These are phyloP conservation scores for Sequoia sempervirens DNA, from an alignment of 75 land plant genomes.

Conservation along the genomic window DNA sequence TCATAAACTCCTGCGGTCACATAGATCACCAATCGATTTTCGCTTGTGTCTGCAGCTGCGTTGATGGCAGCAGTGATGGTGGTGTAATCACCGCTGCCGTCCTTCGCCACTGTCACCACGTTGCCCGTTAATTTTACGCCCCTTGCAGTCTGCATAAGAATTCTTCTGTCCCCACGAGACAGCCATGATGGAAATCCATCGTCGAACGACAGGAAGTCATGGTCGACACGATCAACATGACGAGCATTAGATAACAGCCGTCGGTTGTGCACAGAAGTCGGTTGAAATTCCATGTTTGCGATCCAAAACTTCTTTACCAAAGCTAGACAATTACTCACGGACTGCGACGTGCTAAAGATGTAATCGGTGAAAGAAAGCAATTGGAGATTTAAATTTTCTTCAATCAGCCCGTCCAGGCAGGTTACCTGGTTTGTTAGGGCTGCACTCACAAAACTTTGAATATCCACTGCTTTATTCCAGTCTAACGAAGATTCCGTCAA, in stretches of 20 bases:
- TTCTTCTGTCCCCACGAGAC: not conserved
- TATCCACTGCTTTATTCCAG: too few relatives aligned
- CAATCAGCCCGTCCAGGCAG: not conserved
- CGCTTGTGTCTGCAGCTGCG: conserved; percentile 43
- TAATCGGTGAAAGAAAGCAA: not conserved
- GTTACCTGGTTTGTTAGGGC: too few relatives aligned
- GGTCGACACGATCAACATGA: not conserved
- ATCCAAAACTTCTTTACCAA: conserved; percentile 27
- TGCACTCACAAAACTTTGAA: too few relatives aligned
- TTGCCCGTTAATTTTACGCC: conserved; percentile 27
- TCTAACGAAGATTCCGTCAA: too few relatives aligned
- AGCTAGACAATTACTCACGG: conserved; percentile 3
- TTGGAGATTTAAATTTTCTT: not conserved
- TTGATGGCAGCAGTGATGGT: conserved; percentile 54
- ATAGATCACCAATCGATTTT: conserved; percentile 39
- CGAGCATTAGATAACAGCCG: not conserved
- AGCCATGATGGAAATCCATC: not conserved
- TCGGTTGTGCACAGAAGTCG: not conserved
- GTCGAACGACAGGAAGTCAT: not conserved
- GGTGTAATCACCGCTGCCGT: conserved; percentile 60
- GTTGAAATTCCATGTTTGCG: conserved; percentile 19
- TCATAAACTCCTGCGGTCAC: conserved; percentile 59
- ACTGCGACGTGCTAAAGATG: not conserved
- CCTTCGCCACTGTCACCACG: not conserved
- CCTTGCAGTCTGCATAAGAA: conserved; percentile 9